Base-by-base conservation (phyloP, 495 filamentous ascomycete genomes). In the Penicillium antarcticum region DNA sequence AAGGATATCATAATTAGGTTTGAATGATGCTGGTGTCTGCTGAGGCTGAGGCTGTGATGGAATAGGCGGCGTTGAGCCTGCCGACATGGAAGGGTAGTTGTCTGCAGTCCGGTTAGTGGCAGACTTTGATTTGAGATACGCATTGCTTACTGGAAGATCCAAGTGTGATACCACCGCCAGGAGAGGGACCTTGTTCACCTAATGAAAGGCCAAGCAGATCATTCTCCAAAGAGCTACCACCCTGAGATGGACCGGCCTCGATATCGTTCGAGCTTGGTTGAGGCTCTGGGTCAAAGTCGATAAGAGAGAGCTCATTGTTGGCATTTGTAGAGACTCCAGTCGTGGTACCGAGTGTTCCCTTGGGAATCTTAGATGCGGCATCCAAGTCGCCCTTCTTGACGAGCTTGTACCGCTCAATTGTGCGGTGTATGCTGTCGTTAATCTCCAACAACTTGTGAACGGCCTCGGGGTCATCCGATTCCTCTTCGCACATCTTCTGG, bases 401-500 rank as follows among this genome's bases (percentile, higher is more conserved):
- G 38, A 97, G 74, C 73, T 87, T 95, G 64, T 97, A 98, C 56
- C 95, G 75, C 69, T 97, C 91, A 46, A 97, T 87, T 1, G 94
- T 97, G 49, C 92, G 85, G 63, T 97, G 91, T 80, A 98, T 98
- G 70, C 91, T 96, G 65, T 98, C 95, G 63, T 97, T 97, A 55
- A 98, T 96, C 67, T 98, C 91, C 34, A 97, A 76, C 21, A 98
- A 72, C 72, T 97, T 97, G 38, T 89, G 87, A 9, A 98, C 94
- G 13, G 94, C 94, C 70, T 97, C 95, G 41, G 89, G 82, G 62
- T 98, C 94, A 35, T 97, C 94, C 12, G 89, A 96, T 63, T 98
- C 94, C 62, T 97, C 94, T 65, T 98, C 95, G 65, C 95, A 96
- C 92, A 98, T 98, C 72, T 87, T 96, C 61, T 96, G 91, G 48